Percentiles rank a stretch among this genome's conserved stretches.
Conservation (phyloP, 2,329 filamentous ascomycete species). For the Penicillium olsonii region DNA sequence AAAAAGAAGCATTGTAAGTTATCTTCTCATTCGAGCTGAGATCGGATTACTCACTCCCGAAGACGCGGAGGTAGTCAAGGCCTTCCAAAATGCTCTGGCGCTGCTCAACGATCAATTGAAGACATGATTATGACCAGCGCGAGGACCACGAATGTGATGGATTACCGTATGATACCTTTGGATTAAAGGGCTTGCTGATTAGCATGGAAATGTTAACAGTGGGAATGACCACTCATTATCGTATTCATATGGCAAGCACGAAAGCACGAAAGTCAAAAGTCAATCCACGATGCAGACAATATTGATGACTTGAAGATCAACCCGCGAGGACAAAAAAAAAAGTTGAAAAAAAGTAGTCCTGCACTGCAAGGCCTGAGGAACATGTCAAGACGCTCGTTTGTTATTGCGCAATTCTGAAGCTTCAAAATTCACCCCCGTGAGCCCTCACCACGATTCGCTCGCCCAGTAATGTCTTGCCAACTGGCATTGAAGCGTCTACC, state of each 20-base stretch:
- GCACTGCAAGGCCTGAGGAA: too few species aligned
- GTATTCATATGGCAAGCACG: neutral
- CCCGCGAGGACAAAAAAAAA: too few species aligned
- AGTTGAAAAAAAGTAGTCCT: too few species aligned
- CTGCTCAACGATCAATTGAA: slow-evolving; percentile 40
- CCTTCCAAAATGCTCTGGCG: slow-evolving; percentile 51
- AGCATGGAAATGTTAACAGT: neutral
- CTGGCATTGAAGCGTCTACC: slow-evolving; percentile 79
- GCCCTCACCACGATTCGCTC: slow-evolving; percentile 34
- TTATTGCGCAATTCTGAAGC: neutral
- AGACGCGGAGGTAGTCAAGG: slow-evolving; percentile 48
- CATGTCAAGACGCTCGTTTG: neutral
- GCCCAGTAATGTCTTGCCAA: slow-evolving; percentile 82
- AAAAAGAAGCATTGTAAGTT: slow-evolving; percentile 78
- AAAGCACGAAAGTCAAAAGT: too few species aligned
- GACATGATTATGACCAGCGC: neutral
- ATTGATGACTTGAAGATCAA: neutral
- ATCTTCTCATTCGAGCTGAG: slow-evolving; percentile 14
- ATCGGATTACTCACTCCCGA: slow-evolving; percentile 16
- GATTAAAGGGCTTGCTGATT: neutral
- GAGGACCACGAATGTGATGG: slow-evolving; percentile 5
- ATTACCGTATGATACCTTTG: neutral
- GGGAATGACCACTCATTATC: neutral
- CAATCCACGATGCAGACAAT: neutral
- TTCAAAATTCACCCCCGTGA: neutral